Evolutionary conservation across 1,284 basidiomycete species (phyloP).

Genomic region (Ustilago cynodontis): DNA sequence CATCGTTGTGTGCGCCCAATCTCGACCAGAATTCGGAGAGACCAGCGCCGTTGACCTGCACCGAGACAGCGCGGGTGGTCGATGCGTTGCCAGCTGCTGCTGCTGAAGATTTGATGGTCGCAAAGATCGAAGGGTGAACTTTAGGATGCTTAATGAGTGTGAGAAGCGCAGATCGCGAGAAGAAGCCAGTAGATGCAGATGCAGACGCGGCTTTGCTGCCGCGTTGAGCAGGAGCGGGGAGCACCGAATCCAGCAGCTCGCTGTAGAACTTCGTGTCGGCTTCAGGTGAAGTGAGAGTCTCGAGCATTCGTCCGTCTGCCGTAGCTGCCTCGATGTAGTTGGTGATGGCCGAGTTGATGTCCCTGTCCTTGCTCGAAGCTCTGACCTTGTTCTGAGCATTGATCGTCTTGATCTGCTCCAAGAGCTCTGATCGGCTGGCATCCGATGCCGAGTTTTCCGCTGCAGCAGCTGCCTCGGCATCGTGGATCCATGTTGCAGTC

Average conservation of each 20-base stretch:
- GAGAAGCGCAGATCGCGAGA: constrained; percentile 20
- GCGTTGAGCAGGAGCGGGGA: constrained; percentile 22
- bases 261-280: constrained; percentile 28
- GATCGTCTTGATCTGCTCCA: constrained; percentile 27
- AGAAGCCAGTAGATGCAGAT: neutral
- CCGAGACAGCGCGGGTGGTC: constrained; percentile 3
- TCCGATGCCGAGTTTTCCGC: constrained; percentile 7
- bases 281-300: constrained; percentile 34
- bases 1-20: constrained; percentile 28
- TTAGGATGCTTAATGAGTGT: constrained; percentile 21
- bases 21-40: constrained; percentile 37
- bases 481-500: constrained; percentile 34
- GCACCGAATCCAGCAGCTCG: constrained; percentile 29
- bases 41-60: constrained; percentile 14
- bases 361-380: constrained; percentile 10
- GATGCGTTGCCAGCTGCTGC: neutral
- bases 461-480: neutral
- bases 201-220: constrained; percentile 12
- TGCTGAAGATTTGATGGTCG: constrained; percentile 8
- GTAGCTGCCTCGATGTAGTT: constrained; percentile 28
- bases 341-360: constrained; percentile 17
- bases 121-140: constrained; percentile 41
- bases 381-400: constrained; percentile 7
- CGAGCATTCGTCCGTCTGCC: constrained; percentile 36
- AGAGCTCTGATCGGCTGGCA: constrained; percentile 18